These are phyloP conservation scores for Geotrichum bryndzae DNA, from an alignment of 1,139 yeast genomes.

Conservation along the genomic window DNA sequence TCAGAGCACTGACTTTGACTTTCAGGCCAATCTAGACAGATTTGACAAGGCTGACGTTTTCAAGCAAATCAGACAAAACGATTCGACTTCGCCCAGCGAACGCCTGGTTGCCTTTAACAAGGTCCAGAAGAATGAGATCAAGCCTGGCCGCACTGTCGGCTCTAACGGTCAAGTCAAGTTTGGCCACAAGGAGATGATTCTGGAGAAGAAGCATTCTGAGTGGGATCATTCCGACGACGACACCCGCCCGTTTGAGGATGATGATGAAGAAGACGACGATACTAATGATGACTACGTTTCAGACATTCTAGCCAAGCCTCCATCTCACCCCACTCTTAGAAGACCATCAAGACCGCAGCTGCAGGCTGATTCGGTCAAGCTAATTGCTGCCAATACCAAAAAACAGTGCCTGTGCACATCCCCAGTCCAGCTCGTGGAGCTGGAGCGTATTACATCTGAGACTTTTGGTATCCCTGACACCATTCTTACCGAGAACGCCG, in stretches of 20 bases:
- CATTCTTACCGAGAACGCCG: conserved; percentile 63
- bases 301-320: conserved; percentile 21
- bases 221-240: conserved; percentile 29
- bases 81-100: conserved; percentile 52
- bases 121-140: conserved; percentile 20
- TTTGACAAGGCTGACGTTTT: conserved; percentile 80
- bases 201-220: conserved; percentile 36
- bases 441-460: conserved; percentile 52
- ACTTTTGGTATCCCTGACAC: conserved; percentile 50
- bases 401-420: conserved; percentile 53
- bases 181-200: conserved; percentile 69
- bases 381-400: conserved; percentile 19
- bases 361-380: conserved; percentile 15
- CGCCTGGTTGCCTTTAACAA: conserved; percentile 76
- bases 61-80: conserved; percentile 64
- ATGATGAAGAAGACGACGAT: conserved; percentile 31
- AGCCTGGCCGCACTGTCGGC: conserved; percentile 13
- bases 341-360: conserved; percentile 18
- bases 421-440: conserved; percentile 76
- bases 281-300: conserved; percentile 20
- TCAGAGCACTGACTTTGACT: conserved; percentile 62
- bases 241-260: conserved; percentile 34
- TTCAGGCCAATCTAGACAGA: conserved; percentile 72
- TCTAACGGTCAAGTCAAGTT: conserved; percentile 38
- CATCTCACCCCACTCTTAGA: conserved; percentile 12